phyloP scores from a whole-genome alignment of 208 protist species.

The Vickermania ingenoplastis region DNA sequence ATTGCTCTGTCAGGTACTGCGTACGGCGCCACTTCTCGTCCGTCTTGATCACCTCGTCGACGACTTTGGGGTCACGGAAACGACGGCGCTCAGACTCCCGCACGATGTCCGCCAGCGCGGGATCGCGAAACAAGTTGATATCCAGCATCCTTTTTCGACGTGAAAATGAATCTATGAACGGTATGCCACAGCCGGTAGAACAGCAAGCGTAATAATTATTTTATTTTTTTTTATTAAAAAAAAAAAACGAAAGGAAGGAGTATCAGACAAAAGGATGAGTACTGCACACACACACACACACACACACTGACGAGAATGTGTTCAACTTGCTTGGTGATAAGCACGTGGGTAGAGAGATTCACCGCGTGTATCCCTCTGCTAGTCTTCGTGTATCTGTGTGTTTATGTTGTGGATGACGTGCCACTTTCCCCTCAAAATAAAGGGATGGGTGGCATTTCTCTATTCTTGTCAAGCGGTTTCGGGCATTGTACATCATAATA shows the following conservation, averaged over 20 bases:
- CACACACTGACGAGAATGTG: no score
- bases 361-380: no score
- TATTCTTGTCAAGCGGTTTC: no score
- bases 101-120: slow-evolving; percentile 90
- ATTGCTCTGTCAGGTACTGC: slow-evolving; percentile 71
- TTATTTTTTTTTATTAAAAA: slow-evolving; percentile 1
- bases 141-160: slow-evolving; percentile 94
- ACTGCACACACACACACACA: no score
- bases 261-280: no score
- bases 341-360: no score
- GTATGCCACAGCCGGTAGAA: slow-evolving; percentile 2
- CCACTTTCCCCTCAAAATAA: no score
- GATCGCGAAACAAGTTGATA: slow-evolving; percentile 93
- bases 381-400: no score
- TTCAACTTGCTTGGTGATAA: no score
- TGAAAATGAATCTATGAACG: neutral
- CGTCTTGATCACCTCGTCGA: slow-evolving; percentile 89
- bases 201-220: slow-evolving; percentile 4
- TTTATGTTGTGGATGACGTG: no score
- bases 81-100: slow-evolving; percentile 94
- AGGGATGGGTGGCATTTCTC: no score
- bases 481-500: no score
- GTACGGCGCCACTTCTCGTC: slow-evolving; percentile 90
- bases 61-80: slow-evolving; percentile 72
- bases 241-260: neutral